Base-by-base conservation (phyloP, 192 early-diverging fungal species). In the Chytriomyces confervae region DNA sequence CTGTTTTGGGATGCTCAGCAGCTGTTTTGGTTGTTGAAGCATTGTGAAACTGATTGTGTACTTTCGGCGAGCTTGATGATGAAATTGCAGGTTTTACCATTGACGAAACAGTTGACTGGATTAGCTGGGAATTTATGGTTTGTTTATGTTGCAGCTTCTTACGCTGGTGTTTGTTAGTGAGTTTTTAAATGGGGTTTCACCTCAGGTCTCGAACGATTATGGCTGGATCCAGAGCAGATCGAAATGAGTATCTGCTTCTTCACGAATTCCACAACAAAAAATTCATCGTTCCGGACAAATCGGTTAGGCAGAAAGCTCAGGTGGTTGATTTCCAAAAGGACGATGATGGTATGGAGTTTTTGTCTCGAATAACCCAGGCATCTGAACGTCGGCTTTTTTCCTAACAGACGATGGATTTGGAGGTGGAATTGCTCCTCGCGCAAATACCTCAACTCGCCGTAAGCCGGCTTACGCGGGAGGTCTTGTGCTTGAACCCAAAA, bases 401-500 rank as follows among this genome's bases (percentile, higher is more conserved):
- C 11, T 77, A 66, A 11, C 66, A 78, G 72, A 84, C 48, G 73
- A 78, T 64, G 60, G 61, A 45, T 51, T 48, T 49, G 68, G 60
- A 23, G 64, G 69, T 61, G 50, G 46, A 50, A 77, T 6, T 63
- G 77, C 64, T 76, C 76, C 11, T 77, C 77, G 24, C 9, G 72
- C 72, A 20, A 45, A 18, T 10, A 36, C 23, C 3, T 72, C 70
- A 0, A 16, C 51, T 16, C 47, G 48, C 27, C 62, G 75, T 65
- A 98, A 98, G 75, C 94, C 97, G 3, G 93, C 94, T 0, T 98
- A 96, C 66, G 81, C 94, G 3, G 98, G 98, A 67, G 98, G 97
- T 66, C 88, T 99, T 7, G 97, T 99, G 2, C 83, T 99, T 76
- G 98, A 99, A 69, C 98, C 98, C 48, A 97, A 97, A 80, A 95